phyloP scores from a whole-genome alignment of 2,329 filamentous ascomycete genomes.

The Alternaria triticimaculans region DNA sequence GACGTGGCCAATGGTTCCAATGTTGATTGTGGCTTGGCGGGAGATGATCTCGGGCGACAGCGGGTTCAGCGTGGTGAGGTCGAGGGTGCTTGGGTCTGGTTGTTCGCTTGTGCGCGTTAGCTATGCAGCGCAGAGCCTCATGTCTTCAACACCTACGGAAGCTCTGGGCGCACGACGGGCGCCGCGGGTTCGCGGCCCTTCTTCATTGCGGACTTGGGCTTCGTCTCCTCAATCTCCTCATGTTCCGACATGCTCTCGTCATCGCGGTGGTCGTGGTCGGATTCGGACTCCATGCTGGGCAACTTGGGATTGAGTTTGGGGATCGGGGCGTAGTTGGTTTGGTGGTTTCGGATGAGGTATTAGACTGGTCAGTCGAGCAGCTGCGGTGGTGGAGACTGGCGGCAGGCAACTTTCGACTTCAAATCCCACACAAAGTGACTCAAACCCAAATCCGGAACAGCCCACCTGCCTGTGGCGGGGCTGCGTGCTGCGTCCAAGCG shows the following conservation, averaged over 20 bases:
- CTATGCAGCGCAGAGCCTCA: conserved; percentile 1
- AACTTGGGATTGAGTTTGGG: neutral
- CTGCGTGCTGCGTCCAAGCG: conserved; percentile 17
- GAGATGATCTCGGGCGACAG: conserved; percentile 97
- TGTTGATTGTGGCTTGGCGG: conserved; percentile 98
- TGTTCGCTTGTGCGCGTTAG: conserved; percentile 64
- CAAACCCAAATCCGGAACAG: conserved; percentile 45
- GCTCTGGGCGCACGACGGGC: conserved; percentile 66
- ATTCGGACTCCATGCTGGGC: conserved; percentile 52
- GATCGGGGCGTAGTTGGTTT: neutral
- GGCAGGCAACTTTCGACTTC: conserved; percentile 18
- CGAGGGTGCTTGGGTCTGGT: conserved; percentile 88
- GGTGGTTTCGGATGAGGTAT: neutral
- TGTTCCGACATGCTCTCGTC: conserved; percentile 69
- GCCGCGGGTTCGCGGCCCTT: conserved; percentile 67
- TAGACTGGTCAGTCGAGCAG: conserved; percentile 2
- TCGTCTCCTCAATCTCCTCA: conserved; percentile 70
- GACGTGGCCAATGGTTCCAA: conserved; percentile 97
- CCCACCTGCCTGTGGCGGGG: conserved; percentile 31
- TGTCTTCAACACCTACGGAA: conserved; percentile 59
- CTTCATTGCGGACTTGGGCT: conserved; percentile 84
- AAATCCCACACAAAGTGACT: conserved; percentile 43
- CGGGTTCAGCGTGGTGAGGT: conserved; percentile 79
- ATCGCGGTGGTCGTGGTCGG: conserved; percentile 50
- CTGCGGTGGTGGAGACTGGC: conserved; percentile 11